These are phyloP conservation scores for Agaricus bisporus DNA, from an alignment of 768 basidiomycete genomes.

Conservation along the genomic window DNA sequence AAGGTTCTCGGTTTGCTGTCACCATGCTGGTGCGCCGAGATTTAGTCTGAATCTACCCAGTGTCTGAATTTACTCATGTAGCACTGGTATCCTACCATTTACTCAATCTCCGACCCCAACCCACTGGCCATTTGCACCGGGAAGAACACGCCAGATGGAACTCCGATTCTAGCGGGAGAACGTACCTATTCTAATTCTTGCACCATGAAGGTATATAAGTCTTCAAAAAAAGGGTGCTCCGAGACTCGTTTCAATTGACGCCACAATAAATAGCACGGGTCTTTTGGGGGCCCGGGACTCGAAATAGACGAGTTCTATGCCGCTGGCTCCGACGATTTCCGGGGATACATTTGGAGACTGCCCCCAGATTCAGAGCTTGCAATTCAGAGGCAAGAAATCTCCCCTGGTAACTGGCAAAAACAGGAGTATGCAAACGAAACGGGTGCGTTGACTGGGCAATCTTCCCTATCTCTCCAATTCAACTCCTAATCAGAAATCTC, in stretches of 20 bases:
- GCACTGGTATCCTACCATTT: slow-evolving; percentile 70
- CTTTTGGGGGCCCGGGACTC: slow-evolving; percentile 59
- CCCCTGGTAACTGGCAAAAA: slow-evolving; percentile 38
- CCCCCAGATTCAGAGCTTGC: slow-evolving; percentile 42
- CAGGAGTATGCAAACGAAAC: slow-evolving; percentile 27
- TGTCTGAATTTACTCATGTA: slow-evolving; percentile 19
- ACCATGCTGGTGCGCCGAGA: slow-evolving; percentile 52
- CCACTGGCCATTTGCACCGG: slow-evolving; percentile 69
- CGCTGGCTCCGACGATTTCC: slow-evolving; percentile 82
- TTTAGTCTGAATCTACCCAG: slow-evolving; percentile 11
- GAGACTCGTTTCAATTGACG: background rate
- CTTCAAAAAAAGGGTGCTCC: background rate
- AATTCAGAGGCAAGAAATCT: slow-evolving; percentile 40
- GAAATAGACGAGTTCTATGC: slow-evolving; percentile 55
- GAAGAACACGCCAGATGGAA: slow-evolving; percentile 48
- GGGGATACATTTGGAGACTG: slow-evolving; percentile 73
- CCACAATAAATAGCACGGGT: slow-evolving; percentile 49
- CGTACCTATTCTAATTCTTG: slow-evolving; percentile 65
- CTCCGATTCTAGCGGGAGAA: slow-evolving; percentile 35
- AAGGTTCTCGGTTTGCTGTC: slow-evolving; percentile 60
- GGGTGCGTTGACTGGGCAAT: slow-evolving; percentile 23
- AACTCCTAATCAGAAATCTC: background rate
- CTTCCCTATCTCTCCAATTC: background rate
- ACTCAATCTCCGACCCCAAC: slow-evolving; percentile 56
- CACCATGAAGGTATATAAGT: slow-evolving; percentile 66